Conservation (phyloP, 495 filamentous ascomycete species). For the Entonaema liquescens region DNA sequence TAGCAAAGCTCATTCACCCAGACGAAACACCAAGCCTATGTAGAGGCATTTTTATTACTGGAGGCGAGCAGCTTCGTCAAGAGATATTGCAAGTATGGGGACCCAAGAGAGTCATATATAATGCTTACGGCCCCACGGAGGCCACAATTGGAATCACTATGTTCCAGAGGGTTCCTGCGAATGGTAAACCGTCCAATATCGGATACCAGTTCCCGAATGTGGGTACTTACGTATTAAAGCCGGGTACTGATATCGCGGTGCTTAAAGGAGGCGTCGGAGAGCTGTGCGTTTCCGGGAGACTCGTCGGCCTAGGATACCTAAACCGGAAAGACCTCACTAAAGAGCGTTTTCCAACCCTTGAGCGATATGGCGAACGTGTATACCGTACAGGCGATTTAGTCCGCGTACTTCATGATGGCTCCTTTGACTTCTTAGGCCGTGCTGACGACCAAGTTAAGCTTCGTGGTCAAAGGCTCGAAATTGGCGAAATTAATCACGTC, state of each 20-base stretch:
- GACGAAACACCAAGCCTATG: conserved; percentile 74
- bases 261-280: conserved; percentile 84
- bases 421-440: conserved; percentile 77
- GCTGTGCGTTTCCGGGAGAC: conserved; percentile 82
- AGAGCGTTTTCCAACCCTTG: conserved; percentile 68
- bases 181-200: conserved; percentile 84
- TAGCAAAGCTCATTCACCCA: conserved; percentile 68
- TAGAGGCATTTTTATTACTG: conserved; percentile 77
- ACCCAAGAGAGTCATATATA: conserved; percentile 69
- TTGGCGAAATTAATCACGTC: conserved; percentile 76
- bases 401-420: conserved; percentile 72
- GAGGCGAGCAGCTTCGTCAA: conserved; percentile 75
- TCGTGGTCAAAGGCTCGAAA: conserved; percentile 78
- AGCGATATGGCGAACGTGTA: conserved; percentile 59
- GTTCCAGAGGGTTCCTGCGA: conserved; percentile 72
- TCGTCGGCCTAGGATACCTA: conserved; percentile 89
- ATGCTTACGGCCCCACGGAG: conserved; percentile 86
- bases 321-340: conserved; percentile 74
- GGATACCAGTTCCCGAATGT: conserved; percentile 85
- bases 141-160: conserved; percentile 88
- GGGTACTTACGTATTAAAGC: conserved; percentile 78
- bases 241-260: conserved; percentile 71
- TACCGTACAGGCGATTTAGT: conserved; percentile 87
- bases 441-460: conserved; percentile 85
- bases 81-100: conserved; percentile 80